Conservation (phyloP, 805 yeast species). For the Schizosaccharomyces lindneri region DNA sequence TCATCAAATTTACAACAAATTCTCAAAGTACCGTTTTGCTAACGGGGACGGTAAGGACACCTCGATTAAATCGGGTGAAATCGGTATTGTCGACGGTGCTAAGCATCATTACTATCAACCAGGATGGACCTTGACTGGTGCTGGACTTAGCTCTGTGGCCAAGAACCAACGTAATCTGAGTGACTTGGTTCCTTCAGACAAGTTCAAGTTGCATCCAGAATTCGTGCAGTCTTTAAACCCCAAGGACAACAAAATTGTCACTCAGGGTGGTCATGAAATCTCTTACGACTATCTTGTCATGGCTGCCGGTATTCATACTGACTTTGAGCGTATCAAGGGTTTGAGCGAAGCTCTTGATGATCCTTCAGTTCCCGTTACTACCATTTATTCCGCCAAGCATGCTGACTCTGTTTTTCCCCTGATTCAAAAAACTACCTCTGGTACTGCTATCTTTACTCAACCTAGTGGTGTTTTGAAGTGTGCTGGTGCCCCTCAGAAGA, state of each 20-base stretch:
- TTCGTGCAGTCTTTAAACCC: background rate
- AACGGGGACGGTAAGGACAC: background rate
- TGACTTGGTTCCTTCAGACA: background rate
- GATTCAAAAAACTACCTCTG: background rate
- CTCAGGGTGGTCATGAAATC: background rate
- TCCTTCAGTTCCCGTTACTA: background rate
- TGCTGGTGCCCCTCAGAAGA: constrained; percentile 3
- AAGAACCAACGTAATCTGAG: background rate
- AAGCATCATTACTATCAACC: constrained; percentile 2
- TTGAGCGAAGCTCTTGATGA: background rate
- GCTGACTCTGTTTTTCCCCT: background rate
- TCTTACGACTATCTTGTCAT: background rate
- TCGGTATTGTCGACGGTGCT: constrained; percentile 2
- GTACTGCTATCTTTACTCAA: constrained; percentile 2
- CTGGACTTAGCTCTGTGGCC: background rate
- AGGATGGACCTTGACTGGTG: constrained; percentile 4
- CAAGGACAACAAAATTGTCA: background rate
- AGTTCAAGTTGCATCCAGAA: background rate
- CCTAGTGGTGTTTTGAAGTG: constrained; percentile 2
- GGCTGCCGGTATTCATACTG: constrained; percentile 1
- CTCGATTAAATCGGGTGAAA: background rate
- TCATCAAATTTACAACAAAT: background rate
- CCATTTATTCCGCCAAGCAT: background rate
- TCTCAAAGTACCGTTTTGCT: background rate
- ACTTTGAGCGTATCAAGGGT: background rate